These are phyloP conservation scores for Boletus sp. DNA, from an alignment of 768 basidiomycete genomes.

Conservation along the genomic window DNA sequence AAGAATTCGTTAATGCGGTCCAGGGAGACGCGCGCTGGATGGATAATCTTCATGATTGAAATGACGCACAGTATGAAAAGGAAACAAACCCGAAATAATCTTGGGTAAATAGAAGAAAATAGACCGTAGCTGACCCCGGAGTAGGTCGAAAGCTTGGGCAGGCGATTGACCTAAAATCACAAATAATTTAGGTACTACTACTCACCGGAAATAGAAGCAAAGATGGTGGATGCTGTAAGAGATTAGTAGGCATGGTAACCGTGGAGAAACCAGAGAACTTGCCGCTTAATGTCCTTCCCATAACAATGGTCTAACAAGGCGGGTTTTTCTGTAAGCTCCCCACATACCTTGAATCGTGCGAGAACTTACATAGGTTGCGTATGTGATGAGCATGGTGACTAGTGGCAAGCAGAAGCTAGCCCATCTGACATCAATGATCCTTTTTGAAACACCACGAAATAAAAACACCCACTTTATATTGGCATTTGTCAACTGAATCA, in stretches of 20 bases:
- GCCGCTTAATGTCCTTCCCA: neutral
- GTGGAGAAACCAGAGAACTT: neutral
- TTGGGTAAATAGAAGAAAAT: neutral
- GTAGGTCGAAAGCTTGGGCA: neutral
- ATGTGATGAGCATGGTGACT: neutral
- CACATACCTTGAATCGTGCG: no score
- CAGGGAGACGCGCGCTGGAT: neutral
- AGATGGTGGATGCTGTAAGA: neutral
- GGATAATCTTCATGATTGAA: no score
- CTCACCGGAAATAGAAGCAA: slow-evolving; percentile 4
- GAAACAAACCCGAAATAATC: neutral
- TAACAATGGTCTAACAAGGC: neutral
- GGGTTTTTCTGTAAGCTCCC: neutral
- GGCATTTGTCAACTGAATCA: neutral
- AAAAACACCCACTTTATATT: neutral
- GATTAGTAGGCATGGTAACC: neutral
- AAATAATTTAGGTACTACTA: neutral
- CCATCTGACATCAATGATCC: neutral
- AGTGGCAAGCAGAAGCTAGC: slow-evolving; percentile 1
- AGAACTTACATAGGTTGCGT: slow-evolving; percentile 1
- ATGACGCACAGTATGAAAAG: no score
- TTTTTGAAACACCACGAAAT: no score
- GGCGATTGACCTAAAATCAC: neutral
- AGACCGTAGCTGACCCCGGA: neutral
- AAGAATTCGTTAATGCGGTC: slow-evolving; percentile 4